Conservation (phyloP, 139 green algal species). For the Astrephomene gubernaculifera region DNA sequence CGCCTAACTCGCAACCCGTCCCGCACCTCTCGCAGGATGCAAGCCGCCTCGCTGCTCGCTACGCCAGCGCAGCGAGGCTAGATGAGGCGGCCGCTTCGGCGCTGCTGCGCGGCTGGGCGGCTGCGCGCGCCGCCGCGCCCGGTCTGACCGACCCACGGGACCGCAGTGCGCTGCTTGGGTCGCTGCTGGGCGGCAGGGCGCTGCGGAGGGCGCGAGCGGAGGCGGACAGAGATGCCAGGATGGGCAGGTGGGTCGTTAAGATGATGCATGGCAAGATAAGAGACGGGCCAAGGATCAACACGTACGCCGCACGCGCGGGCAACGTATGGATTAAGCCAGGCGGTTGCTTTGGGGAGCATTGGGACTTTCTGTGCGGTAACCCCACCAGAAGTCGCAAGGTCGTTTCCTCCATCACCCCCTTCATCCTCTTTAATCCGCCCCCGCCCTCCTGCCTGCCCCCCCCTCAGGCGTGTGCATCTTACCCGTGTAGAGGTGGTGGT, state of each 20-base stretch:
- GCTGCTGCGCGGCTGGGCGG: constrained; percentile 43
- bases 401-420: background rate
- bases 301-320: too few species aligned
- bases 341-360: too few species aligned
- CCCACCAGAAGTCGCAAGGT: background rate
- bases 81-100: background rate
- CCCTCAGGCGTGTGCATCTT: background rate
- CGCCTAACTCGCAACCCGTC: too few species aligned
- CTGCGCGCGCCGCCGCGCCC: constrained; percentile 22
- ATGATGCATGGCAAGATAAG: too few species aligned
- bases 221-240: constrained; percentile 5
- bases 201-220: background rate
- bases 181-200: background rate
- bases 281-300: too few species aligned
- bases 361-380: too few species aligned
- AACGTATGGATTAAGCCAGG: too few species aligned
- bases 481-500: constrained; percentile 10
- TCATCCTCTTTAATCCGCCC: too few species aligned
- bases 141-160: background rate
- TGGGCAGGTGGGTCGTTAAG: constrained; percentile 16
- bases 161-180: constrained; percentile 16
- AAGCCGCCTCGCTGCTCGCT: constrained; percentile 1
- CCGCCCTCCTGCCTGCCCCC: too few species aligned
- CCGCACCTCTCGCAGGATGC: too few species aligned
- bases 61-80: background rate